phyloP scores from a whole-genome alignment of 805 yeast species.

The Sugiyamaella mastotermitis region DNA sequence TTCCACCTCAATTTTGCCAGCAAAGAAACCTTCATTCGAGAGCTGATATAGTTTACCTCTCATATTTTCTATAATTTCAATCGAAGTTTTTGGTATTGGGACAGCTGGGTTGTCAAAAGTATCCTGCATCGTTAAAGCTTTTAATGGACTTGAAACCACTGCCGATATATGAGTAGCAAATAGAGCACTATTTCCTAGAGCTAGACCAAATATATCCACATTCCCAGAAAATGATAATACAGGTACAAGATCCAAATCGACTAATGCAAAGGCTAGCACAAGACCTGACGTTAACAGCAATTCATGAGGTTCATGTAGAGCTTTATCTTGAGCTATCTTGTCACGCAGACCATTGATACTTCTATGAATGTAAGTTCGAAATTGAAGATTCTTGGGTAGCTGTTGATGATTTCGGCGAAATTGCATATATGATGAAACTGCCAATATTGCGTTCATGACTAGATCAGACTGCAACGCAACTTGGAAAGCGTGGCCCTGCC shows the following conservation, averaged over 20 bases:
- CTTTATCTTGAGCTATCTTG: constrained; percentile 1
- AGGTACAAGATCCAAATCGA: constrained; percentile 1
- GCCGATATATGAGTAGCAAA: constrained; percentile 1
- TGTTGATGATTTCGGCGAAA: no score
- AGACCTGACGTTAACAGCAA: constrained; percentile 5
- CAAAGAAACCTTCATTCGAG: no score
- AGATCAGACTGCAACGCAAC: constrained; percentile 1
- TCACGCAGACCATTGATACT: constrained; percentile 2
- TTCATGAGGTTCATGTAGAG: constrained; percentile 3
- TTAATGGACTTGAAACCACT: no score
- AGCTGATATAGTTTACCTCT: no score
- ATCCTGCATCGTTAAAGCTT: no score
- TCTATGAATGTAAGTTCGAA: not conserved
- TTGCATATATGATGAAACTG: constrained; percentile 1
- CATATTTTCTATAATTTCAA: no score
- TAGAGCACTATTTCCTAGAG: constrained; percentile 1
- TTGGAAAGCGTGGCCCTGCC: not conserved
- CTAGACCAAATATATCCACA: constrained; percentile 3
- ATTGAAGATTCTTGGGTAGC: not conserved
- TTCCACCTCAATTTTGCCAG: no score
- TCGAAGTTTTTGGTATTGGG: no score
- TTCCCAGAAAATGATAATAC: constrained; percentile 3
- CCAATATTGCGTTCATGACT: constrained; percentile 6
- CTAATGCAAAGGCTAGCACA: not conserved
- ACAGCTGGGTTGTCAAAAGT: no score